phyloP scores from a whole-genome alignment of 345 rosid species.

The Corchorus olitorius region DNA sequence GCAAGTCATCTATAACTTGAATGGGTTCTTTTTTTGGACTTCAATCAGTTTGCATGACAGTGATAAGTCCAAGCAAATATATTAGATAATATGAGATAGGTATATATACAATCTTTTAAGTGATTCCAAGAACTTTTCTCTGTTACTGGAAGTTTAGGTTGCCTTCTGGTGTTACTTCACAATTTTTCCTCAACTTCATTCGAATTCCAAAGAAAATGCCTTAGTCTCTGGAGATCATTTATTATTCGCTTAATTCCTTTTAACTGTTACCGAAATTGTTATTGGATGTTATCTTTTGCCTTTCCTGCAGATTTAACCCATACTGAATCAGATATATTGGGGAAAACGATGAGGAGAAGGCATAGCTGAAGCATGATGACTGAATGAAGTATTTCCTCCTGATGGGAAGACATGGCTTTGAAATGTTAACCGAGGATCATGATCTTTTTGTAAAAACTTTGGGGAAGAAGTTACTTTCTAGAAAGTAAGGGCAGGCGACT shows the following conservation, averaged over 20 bases:
- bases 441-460: background rate
- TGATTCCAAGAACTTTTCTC: background rate
- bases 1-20: slow-evolving; percentile 78
- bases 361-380: background rate
- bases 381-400: background rate
- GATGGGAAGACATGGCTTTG: background rate
- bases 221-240: background rate
- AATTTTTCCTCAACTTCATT: background rate
- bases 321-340: background rate
- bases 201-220: background rate
- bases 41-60: background rate
- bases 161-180: background rate
- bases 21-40: background rate
- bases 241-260: background rate
- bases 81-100: background rate
- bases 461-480: background rate
- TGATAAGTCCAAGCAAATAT: background rate
- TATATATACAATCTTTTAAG: slow-evolving; percentile 4
- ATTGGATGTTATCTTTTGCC: background rate
- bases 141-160: background rate
- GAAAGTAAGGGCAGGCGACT: background rate
- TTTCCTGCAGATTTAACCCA: background rate
- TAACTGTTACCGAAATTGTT: background rate
- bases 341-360: background rate
- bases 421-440: slow-evolving; percentile 1